Evolutionary conservation across 1,139 yeast species (phyloP).

Genomic region (Pichia terricola): DNA sequence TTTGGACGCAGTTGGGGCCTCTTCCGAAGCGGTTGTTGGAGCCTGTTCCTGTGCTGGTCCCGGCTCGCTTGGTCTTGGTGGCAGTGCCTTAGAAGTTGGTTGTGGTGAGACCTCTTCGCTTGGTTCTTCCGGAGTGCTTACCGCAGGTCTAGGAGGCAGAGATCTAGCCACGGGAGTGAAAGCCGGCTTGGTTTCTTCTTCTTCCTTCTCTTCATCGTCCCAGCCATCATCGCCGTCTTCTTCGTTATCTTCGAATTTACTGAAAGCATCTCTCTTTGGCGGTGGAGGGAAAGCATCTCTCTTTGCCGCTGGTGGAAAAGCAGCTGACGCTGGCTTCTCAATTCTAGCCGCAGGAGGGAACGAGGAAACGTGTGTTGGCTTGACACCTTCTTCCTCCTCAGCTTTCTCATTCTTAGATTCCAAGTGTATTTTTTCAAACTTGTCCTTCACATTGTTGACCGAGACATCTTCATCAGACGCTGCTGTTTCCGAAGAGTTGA

Average conservation of each 20-base stretch:
- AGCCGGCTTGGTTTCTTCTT: slow-evolving; percentile 17
- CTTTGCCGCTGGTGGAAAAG: slow-evolving; percentile 24
- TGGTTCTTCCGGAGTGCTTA: slow-evolving; percentile 18
- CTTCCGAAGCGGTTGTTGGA: slow-evolving; percentile 4
- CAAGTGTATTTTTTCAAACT: slow-evolving; percentile 19
- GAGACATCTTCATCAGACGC: slow-evolving; percentile 15
- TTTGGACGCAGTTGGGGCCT: slow-evolving; percentile 2
- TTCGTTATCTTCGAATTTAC: slow-evolving; percentile 10
- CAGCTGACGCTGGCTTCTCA: not conserved
- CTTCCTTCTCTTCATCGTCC: slow-evolving; percentile 22
- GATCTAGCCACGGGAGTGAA: slow-evolving; percentile 22
- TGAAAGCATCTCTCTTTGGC: slow-evolving; percentile 2
- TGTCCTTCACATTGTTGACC: slow-evolving; percentile 21
- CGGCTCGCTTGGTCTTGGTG: slow-evolving; percentile 1
- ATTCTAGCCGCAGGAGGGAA: slow-evolving; percentile 10
- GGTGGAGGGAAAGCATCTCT: slow-evolving; percentile 16
- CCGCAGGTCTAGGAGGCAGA: not conserved
- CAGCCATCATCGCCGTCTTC: slow-evolving; percentile 24
- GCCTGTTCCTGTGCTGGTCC: slow-evolving; percentile 4
- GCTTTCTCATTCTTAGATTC: slow-evolving; percentile 19
- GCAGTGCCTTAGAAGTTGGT: slow-evolving; percentile 22
- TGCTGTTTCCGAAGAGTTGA: slow-evolving; percentile 16
- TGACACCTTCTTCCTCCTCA: slow-evolving; percentile 18
- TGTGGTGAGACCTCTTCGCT: slow-evolving; percentile 12
- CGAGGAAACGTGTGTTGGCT: slow-evolving; percentile 13